Evolutionary conservation across 2,329 filamentous ascomycete genomes (phyloP).

Genomic region (Alternaria panax): DNA sequence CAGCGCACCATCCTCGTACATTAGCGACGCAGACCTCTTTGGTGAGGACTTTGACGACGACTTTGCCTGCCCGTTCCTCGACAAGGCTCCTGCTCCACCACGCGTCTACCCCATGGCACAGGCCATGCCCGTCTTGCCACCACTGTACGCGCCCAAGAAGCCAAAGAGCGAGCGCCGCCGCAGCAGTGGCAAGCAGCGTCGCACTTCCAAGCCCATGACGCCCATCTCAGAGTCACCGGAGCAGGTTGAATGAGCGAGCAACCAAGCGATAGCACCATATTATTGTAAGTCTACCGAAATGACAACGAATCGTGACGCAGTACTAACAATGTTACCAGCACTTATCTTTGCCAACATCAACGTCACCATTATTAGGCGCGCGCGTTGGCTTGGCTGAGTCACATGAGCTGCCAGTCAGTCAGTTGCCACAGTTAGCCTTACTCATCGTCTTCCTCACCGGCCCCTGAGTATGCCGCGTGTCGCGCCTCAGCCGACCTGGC

Average conservation of each 20-base stretch:
- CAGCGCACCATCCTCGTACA: slow-evolving; percentile 50
- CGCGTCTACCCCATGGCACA: slow-evolving; percentile 46
- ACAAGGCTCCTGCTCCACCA: slow-evolving; percentile 51
- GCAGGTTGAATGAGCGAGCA: slow-evolving; percentile 45
- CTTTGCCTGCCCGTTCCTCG: slow-evolving; percentile 42
- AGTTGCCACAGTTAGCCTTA: slow-evolving; percentile 4
- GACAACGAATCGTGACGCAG: slow-evolving; percentile 5
- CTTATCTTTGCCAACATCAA: slow-evolving; percentile 13
- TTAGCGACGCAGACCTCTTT: slow-evolving; percentile 53
- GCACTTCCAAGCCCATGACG: slow-evolving; percentile 52
- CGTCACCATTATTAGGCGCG: slow-evolving; percentile 22
- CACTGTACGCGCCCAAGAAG: slow-evolving; percentile 52
- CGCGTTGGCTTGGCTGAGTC: slow-evolving; percentile 15
- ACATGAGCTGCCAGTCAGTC: slow-evolving; percentile 13
- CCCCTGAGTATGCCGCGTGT: slow-evolving; percentile 4
- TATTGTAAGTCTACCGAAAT: slow-evolving; percentile 13
- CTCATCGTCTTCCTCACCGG: slow-evolving; percentile 2
- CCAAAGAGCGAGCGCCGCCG: slow-evolving; percentile 50
- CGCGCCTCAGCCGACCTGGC: slow-evolving; percentile 1
- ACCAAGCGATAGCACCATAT: slow-evolving; percentile 1
- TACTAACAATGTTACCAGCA: slow-evolving; percentile 14
- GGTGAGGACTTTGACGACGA: slow-evolving; percentile 49
- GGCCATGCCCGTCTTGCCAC: slow-evolving; percentile 49
- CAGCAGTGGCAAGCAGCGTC: slow-evolving; percentile 51
- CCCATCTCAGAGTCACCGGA: slow-evolving; percentile 53